A percentile compares a stretch with the other conserved stretches of the same genome.
Evolutionary conservation across 371 early-diverging fungal genomes (phyloP).

Genomic region (Zancudomyces culisetae): DNA sequence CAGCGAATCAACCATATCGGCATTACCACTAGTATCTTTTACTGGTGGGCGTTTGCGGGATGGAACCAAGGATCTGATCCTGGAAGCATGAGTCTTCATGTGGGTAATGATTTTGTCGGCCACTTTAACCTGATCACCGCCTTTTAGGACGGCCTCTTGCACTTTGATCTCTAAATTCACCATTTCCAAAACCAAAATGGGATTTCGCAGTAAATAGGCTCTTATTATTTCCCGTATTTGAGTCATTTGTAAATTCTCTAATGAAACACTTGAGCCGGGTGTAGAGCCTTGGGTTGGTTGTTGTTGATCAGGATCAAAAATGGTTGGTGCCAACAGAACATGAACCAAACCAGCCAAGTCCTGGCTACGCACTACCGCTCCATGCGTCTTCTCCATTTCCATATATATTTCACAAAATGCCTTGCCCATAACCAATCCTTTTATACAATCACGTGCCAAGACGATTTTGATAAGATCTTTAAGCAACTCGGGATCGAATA

Average conservation of each 20-base stretch:
- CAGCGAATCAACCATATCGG: background rate
- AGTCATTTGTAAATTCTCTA: background rate
- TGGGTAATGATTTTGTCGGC: constrained; percentile 19
- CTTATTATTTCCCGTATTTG: constrained; percentile 15
- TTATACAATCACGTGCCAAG: constrained; percentile 24
- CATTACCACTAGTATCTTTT: background rate
- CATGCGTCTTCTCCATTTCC: constrained; percentile 4
- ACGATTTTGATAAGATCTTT: constrained; percentile 19
- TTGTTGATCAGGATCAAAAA: constrained; percentile 21
- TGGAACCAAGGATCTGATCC: constrained; percentile 2
- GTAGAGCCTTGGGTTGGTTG: background rate
- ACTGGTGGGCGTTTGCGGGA: background rate
- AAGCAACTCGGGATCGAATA: constrained; percentile 20
- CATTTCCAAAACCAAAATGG: constrained; percentile 21
- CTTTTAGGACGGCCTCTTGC: constrained; percentile 19
- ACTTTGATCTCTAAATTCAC: constrained; percentile 23
- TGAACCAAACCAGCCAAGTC: constrained; percentile 20
- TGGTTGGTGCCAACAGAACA: constrained; percentile 24
- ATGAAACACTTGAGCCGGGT: background rate
- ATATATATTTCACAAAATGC: constrained; percentile 20
- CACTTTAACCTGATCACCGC: constrained; percentile 25
- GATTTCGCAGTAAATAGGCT: constrained; percentile 15
- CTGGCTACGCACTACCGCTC: constrained; percentile 1
- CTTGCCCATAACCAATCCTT: constrained; percentile 18
- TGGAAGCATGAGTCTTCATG: constrained; percentile 13